A percentile compares a stretch with the other conserved stretches of the same genome.
Conservation (phyloP, 208 protist genomes). For the Acanthamoeba culbertsoni region DNA sequence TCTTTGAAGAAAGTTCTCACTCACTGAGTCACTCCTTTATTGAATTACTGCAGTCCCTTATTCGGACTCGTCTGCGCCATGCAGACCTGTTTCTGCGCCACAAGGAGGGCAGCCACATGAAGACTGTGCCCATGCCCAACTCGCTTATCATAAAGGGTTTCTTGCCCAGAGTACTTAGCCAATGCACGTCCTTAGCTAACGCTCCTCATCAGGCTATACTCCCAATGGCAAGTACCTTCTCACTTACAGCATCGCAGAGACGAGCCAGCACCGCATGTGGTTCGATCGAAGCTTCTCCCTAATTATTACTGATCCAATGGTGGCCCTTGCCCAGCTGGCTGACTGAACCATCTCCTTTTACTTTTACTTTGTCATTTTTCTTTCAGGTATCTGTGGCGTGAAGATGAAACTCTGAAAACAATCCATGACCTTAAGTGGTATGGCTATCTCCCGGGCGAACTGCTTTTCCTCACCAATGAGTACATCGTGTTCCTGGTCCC, state of each 20-base stretch:
- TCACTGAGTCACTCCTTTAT: neutral
- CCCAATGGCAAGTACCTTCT: constrained; percentile 40
- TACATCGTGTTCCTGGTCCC: neutral
- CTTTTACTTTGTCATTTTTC: neutral
- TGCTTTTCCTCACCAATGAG: constrained; percentile 29
- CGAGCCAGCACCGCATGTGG: neutral
- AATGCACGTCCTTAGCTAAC: neutral
- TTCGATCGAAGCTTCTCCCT: neutral
- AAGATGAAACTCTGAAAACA: neutral
- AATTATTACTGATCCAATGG: neutral
- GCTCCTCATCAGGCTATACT: neutral
- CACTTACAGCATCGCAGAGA: neutral
- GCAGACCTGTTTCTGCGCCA: neutral
- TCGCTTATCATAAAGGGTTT: neutral
- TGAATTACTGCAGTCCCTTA: neutral
- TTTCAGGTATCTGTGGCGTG: constrained; percentile 5
- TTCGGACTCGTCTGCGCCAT: neutral
- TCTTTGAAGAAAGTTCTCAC: neutral
- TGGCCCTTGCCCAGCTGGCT: neutral
- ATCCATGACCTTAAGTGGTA: constrained; percentile 28
- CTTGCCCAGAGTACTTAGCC: neutral
- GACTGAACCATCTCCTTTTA: neutral
- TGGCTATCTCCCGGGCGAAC: neutral
- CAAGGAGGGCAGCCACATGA: no score
- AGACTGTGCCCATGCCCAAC: neutral